These are phyloP conservation scores for Protomyces lactucae-debilis DNA, from an alignment of 1,139 yeast species.

Conservation along the genomic window DNA sequence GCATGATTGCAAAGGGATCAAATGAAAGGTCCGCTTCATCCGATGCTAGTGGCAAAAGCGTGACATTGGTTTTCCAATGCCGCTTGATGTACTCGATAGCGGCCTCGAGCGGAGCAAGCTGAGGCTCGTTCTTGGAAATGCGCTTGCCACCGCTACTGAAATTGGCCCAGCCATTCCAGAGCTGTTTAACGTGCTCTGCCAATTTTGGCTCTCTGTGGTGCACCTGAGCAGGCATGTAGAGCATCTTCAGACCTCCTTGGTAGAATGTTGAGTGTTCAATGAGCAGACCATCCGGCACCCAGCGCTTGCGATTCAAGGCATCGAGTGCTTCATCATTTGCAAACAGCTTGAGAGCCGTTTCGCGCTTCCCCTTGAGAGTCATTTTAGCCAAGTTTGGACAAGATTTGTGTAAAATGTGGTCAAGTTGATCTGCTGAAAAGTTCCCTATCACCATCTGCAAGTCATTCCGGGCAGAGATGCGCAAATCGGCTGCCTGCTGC, in stretches of 20 bases:
- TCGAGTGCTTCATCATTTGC: constrained; percentile 23
- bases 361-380: constrained; percentile 15
- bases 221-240: constrained; percentile 15
- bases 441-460: constrained; percentile 14
- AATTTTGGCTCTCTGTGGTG: constrained; percentile 18
- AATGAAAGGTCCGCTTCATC: constrained; percentile 15
- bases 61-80: constrained; percentile 23
- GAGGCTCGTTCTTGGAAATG: background rate
- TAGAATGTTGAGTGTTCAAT: constrained; percentile 23
- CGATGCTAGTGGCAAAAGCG: background rate
- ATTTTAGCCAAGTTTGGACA: constrained; percentile 6
- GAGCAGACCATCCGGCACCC: constrained; percentile 22
- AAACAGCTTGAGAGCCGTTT: constrained; percentile 17
- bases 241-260: constrained; percentile 21
- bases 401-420: constrained; percentile 8
- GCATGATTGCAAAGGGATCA: constrained; percentile 20
- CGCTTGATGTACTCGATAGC: constrained; percentile 4
- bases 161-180: constrained; percentile 21
- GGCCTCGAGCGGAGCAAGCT: background rate
- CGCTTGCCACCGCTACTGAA: background rate
- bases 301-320: constrained; percentile 15
- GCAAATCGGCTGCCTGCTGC: constrained; percentile 8
- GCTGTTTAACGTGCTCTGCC: constrained; percentile 8
- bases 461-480: constrained; percentile 14
- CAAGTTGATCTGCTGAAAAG: constrained; percentile 19